Percentiles rank a stretch among this genome's conserved stretches.
Evolutionary conservation across 768 basidiomycete genomes (phyloP).

Genomic region (Boletellus sp.): DNA sequence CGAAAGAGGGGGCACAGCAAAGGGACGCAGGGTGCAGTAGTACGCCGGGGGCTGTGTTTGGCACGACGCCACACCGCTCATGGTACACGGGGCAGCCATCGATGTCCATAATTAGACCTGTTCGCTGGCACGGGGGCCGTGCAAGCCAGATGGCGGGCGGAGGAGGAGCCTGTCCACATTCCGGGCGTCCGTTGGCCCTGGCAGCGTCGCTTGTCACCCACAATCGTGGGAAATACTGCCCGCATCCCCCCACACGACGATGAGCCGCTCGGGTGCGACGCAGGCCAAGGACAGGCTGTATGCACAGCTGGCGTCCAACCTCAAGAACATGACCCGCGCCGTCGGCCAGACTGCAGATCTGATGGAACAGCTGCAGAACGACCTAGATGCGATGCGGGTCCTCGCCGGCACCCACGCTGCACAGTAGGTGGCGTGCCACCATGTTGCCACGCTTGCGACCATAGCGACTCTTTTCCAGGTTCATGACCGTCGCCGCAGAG

Average conservation of each 20-base stretch:
- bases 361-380: constrained; percentile 70
- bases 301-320: constrained; percentile 64
- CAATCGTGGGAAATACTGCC: constrained; percentile 11
- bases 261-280: constrained; percentile 48
- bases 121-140: not conserved
- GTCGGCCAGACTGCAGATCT: constrained; percentile 72
- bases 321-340: constrained; percentile 64
- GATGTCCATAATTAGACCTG: constrained; percentile 18
- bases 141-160: not conserved
- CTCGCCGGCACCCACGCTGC: constrained; percentile 79
- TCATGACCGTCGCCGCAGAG: constrained; percentile 49
- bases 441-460: not conserved
- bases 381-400: constrained; percentile 73
- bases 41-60: not conserved
- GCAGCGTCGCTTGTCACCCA: constrained; percentile 6
- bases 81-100: no score
- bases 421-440: constrained; percentile 49
- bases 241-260: not conserved
- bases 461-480: constrained; percentile 29
- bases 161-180: no score
- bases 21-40: not conserved
- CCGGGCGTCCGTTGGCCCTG: not conserved
- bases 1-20: constrained; percentile 8
- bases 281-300: constrained; percentile 82
- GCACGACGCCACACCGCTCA: constrained; percentile 10